Evolutionary conservation across 257 asterid genomes (phyloP).

Genomic region (Ligustrum vulgare): DNA sequence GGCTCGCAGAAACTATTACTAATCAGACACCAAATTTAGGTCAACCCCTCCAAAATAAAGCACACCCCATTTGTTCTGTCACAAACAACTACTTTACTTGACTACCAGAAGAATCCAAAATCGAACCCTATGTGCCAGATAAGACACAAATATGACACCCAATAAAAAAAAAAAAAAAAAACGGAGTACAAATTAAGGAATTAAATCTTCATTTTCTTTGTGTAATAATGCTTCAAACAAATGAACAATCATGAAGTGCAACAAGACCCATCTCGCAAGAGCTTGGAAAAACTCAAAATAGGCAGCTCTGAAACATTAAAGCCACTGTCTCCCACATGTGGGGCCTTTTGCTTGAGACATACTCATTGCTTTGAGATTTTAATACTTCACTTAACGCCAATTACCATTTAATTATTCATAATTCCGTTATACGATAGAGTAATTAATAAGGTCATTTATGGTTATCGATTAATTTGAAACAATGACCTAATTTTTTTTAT

Average conservation of each 20-base stretch:
- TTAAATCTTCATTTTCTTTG: slow-evolving; percentile 6
- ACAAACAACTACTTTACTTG: slow-evolving; percentile 35
- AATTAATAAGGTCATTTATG: background rate
- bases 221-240: slow-evolving; percentile 16
- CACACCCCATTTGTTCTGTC: slow-evolving; percentile 51
- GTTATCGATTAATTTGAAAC: slow-evolving; percentile 8
- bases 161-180: slow-evolving; percentile 8
- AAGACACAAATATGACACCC: slow-evolving; percentile 22
- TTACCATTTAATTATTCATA: slow-evolving; percentile 4
- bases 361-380: slow-evolving; percentile 56
- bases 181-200: slow-evolving; percentile 15
- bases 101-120: slow-evolving; percentile 71
- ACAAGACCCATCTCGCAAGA: slow-evolving; percentile 6
- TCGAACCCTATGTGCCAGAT: slow-evolving; percentile 40
- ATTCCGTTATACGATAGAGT: background rate
- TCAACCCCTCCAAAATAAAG: slow-evolving; percentile 59
- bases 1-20: slow-evolving; percentile 11
- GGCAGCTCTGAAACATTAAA: slow-evolving; percentile 48
- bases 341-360: slow-evolving; percentile 50
- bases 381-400: slow-evolving; percentile 24
- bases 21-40: slow-evolving; percentile 50
- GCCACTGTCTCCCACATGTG: slow-evolving; percentile 28
- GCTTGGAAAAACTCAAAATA: slow-evolving; percentile 28
- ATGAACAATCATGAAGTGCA: slow-evolving; percentile 4
- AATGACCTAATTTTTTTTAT: too few species aligned